A percentile compares a stretch with the other conserved stretches of the same genome.
These are phyloP conservation scores for Ulmus americana DNA, from an alignment of 331 rosid species.

Conservation along the genomic window DNA sequence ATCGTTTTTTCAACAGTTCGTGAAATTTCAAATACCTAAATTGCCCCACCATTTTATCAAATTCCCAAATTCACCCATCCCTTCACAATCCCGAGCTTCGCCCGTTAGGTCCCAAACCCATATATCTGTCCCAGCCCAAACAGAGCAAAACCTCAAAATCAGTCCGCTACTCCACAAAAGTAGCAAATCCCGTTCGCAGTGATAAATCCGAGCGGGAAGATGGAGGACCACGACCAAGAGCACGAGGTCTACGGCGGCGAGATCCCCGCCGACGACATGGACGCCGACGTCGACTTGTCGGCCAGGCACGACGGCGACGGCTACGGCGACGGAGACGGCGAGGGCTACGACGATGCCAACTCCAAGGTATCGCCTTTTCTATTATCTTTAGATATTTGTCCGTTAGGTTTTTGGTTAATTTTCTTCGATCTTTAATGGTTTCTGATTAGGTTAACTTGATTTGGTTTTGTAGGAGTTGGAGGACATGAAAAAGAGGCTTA, in stretches of 20 bases:
- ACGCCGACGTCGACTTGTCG: constrained; percentile 52
- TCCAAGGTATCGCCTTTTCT: constrained; percentile 43
- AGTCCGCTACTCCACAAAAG: neutral
- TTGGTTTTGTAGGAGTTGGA: constrained; percentile 59
- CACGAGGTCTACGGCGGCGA: constrained; percentile 97
- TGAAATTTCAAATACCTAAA: neutral
- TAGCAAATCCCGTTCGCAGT: neutral
- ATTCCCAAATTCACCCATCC: constrained; percentile 6
- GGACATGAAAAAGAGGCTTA: constrained; percentile 89
- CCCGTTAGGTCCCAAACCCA: constrained; percentile 27
- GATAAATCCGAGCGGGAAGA: constrained; percentile 26
- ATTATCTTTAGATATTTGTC: neutral
- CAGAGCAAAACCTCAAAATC: constrained; percentile 7
- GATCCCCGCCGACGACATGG: constrained; percentile 91
- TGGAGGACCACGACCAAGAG: constrained; percentile 46
- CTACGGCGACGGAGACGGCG: constrained; percentile 29
- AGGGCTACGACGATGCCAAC: constrained; percentile 42
- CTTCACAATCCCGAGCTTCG: constrained; percentile 2
- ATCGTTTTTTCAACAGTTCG: too few relatives aligned
- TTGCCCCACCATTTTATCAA: constrained; percentile 12
- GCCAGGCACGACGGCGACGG: constrained; percentile 41
- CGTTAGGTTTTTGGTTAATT: neutral
- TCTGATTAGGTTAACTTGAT: constrained; percentile 7
- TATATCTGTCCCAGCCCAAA: neutral
- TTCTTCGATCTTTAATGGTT: neutral